Base-by-base conservation (phyloP, 208 protist genomes). In the Trypanosoma avium region DNA sequence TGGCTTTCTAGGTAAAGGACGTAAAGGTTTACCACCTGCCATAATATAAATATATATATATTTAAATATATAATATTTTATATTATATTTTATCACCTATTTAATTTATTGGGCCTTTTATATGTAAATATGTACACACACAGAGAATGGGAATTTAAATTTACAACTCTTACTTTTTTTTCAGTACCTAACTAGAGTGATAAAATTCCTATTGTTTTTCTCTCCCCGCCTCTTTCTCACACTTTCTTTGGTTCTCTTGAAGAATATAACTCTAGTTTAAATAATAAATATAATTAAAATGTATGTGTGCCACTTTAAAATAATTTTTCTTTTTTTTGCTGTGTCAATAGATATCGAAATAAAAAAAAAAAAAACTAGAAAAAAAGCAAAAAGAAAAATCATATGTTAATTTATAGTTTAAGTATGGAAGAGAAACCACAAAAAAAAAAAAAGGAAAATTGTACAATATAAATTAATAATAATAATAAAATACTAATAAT, bases 31-130 rank as follows among this genome's bases (percentile, higher is more conserved):
- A 29, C 22, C 42, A 36, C 40, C 59, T 35, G 21, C 40, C 67
- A 66, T 73, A 35, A 49, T 58, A 35, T 35, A 17, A 58, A 49
- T 64, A 30, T 53, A 64, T 40, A 50, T 59, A 66, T 47, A 58
- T 40, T 30, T 59, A 58, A n/a, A 67, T 33, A 59, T 45, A 67
- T 58, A 27, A n/a, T n/a, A n/a, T n/a, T n/a, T n/a, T n/a, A n/a
- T n/a, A n/a, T n/a, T n/a, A n/a, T n/a, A n/a, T n/a, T 42, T n/a
- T 42, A 42, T 15, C 36, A 42, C 32, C 46, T 32, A 13, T 56
- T 7, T 45, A 24, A 47, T 6, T 9, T 36, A 21, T 10, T 29
- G 19, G 2, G 17, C 24, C 21, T 2, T 3, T 50, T 29, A 30
- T 21, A 22, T 22, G 4, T 24, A 49, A 24, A 49, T 49, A 27